These are phyloP conservation scores for Harrya chromipes DNA, from an alignment of 768 basidiomycete genomes.

Conservation along the genomic window DNA sequence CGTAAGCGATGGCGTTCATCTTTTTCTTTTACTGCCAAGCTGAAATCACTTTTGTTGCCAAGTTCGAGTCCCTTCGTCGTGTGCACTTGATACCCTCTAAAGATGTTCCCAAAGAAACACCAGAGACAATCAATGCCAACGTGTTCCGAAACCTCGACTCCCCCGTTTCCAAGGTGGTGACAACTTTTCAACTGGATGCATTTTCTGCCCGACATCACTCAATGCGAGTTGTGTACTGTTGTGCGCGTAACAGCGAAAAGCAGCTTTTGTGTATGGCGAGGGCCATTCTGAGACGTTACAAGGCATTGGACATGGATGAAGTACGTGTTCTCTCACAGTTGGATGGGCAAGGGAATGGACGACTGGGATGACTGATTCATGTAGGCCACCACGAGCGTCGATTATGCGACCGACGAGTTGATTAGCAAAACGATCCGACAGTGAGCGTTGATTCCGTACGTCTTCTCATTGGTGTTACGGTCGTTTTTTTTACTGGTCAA, in stretches of 20 bases:
- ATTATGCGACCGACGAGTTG: constrained; percentile 86
- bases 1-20: constrained; percentile 39
- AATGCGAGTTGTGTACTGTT: neutral
- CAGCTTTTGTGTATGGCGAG: constrained; percentile 89
- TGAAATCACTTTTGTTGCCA: neutral
- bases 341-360: neutral
- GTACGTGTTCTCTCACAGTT: constrained; percentile 35
- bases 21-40: neutral
- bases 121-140: constrained; percentile 59
- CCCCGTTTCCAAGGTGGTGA: constrained; percentile 77
- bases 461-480: constrained; percentile 12
- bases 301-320: constrained; percentile 83
- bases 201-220: neutral
- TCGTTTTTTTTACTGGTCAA: constrained; percentile 78
- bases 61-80: constrained; percentile 83
- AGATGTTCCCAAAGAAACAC: constrained; percentile 38
- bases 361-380: neutral
- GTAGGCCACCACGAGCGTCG: constrained; percentile 73
- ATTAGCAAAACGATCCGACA: constrained; percentile 79
- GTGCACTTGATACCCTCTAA: constrained; percentile 73
- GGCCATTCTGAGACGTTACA: constrained; percentile 76
- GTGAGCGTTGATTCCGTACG: constrained; percentile 73
- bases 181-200: constrained; percentile 83
- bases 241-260: constrained; percentile 51
- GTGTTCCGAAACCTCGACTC: constrained; percentile 77